phyloP scores from a whole-genome alignment of 371 early-diverging fungal genomes.

The Mortierella sp. region DNA sequence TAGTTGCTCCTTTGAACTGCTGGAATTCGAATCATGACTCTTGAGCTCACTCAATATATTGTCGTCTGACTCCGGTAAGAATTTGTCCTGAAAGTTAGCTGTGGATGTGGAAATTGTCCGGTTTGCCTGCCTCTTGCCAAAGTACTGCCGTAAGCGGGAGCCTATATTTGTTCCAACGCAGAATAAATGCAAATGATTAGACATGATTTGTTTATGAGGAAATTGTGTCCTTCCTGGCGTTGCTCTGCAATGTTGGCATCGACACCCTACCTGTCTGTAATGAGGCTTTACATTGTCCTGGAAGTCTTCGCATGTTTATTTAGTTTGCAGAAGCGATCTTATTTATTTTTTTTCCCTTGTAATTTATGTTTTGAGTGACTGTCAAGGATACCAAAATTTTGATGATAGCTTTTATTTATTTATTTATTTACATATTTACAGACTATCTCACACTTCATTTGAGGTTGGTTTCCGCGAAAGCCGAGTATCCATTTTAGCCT shows the following conservation, averaged over 20 bases:
- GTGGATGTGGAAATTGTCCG: not conserved
- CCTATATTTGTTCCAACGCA: not conserved
- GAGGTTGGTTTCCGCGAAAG: not conserved
- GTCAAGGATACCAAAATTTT: not conserved
- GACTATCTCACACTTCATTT: not conserved
- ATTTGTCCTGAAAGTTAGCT: slow-evolving; percentile 5
- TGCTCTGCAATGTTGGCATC: not conserved
- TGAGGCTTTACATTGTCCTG: slow-evolving; percentile 2
- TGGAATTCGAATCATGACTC: not conserved
- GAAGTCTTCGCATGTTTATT: not conserved
- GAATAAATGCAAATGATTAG: not conserved
- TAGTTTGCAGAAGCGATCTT: not conserved
- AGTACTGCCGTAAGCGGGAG: not conserved
- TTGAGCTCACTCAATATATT: not conserved
- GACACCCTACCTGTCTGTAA: not conserved
- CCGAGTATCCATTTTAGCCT: not conserved
- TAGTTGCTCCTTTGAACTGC: not conserved
- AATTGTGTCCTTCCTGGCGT: too few relatives aligned
- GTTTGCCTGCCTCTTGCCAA: not conserved
- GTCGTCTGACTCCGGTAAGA: not conserved
- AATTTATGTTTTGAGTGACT: not conserved
- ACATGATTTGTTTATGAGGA: too few relatives aligned
- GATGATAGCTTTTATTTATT: too few relatives aligned
- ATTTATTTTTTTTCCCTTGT: not conserved
- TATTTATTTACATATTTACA: slow-evolving; percentile 6